A percentile compares a stretch with the other conserved stretches of the same genome.
Evolutionary conservation across 1,284 basidiomycete genomes (phyloP).

Genomic region (Phlebopus sp.): DNA sequence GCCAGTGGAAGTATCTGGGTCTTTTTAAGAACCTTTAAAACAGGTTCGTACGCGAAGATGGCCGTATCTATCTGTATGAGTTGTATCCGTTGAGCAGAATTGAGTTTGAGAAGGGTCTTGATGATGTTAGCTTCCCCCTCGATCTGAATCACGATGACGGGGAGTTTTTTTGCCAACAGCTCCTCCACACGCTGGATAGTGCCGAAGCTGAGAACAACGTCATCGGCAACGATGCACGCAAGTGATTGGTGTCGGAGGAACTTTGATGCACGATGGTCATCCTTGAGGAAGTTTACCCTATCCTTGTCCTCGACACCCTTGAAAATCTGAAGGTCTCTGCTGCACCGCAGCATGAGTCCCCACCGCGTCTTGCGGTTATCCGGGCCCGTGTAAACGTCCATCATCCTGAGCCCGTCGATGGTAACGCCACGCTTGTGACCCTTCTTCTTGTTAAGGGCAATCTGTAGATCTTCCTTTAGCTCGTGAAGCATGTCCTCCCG

Average conservation of each 20-base stretch:
- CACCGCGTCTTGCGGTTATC: slow-evolving; percentile 40
- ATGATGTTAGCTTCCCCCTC: slow-evolving; percentile 39
- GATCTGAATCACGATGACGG: slow-evolving; percentile 51
- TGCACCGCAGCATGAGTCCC: slow-evolving; percentile 45
- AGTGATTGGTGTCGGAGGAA: slow-evolving; percentile 51
- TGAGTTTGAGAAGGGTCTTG: slow-evolving; percentile 40
- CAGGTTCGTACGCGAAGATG: slow-evolving; percentile 59
- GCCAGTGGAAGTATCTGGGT: slow-evolving; percentile 43
- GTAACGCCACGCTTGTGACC: slow-evolving; percentile 41
- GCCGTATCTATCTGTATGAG: slow-evolving; percentile 60
- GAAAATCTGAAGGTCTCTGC: slow-evolving; percentile 42
- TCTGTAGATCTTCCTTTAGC: slow-evolving; percentile 56
- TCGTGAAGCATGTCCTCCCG: slow-evolving; percentile 67
- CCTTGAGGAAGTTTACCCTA: slow-evolving; percentile 36
- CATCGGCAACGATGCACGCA: slow-evolving; percentile 48
- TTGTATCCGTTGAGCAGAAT: slow-evolving; percentile 35
- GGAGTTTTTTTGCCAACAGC: slow-evolving; percentile 43
- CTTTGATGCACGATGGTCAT: slow-evolving; percentile 37
- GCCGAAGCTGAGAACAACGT: slow-evolving; percentile 49
- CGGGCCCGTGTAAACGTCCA: slow-evolving; percentile 36
- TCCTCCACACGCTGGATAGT: slow-evolving; percentile 53
- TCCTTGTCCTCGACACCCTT: slow-evolving; percentile 32
- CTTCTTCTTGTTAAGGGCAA: slow-evolving; percentile 43
- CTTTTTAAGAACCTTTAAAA: slow-evolving; percentile 50
- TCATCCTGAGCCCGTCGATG: slow-evolving; percentile 39